Base-by-base conservation (phyloP, 2,329 filamentous ascomycete genomes). In the Epichloe sp. region DNA sequence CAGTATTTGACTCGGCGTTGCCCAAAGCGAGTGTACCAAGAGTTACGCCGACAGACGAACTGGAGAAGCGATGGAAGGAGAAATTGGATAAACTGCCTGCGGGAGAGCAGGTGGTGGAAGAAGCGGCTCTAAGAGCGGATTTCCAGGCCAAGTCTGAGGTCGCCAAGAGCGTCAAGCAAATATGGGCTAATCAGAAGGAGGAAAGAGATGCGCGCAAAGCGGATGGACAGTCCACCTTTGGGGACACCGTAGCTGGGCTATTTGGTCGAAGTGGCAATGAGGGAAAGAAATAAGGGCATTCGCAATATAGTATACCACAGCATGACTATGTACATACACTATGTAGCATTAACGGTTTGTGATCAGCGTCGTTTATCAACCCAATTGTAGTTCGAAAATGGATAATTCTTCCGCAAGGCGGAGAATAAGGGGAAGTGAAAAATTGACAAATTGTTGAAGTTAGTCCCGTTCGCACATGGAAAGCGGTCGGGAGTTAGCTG, bases 51-150 rank as follows among this genome's bases (percentile, higher is more conserved):
- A 69, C 70, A 14, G 67, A 71, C 2, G 74, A 77, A 34, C 64
- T 80, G 26, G 73, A 75, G 58, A 69, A 73, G 53, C 64, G 65
- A 46, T 74, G 79, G 62, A 73, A 75, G 60, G 71, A 78, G 56
- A 70, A 74, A 57, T 65, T 85, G 44, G 74, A 80, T 48, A 76
- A 80, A 58, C 66, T 83, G 48, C 73, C 73, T 4, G 76, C 76
- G 47, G 70, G 71, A 52, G 80, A 86, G 64, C 71, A 79, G 31
- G 71, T 72, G 43, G 65, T 82, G 17, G 83, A 88, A 63, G 77
- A 83, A 63, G 76, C 77, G 53, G 79, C 83, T 19, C 70, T 85
- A 54, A 72, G 74, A 53, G 81, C 79, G 6, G 82, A 88, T 68
- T 67, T 77, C 51, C 70, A 78, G 60, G 75, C 78, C 56, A 80